Evolutionary conservation across 1,284 basidiomycete species (phyloP).

Genomic region (Apiotrichum veenhuisii): DNA sequence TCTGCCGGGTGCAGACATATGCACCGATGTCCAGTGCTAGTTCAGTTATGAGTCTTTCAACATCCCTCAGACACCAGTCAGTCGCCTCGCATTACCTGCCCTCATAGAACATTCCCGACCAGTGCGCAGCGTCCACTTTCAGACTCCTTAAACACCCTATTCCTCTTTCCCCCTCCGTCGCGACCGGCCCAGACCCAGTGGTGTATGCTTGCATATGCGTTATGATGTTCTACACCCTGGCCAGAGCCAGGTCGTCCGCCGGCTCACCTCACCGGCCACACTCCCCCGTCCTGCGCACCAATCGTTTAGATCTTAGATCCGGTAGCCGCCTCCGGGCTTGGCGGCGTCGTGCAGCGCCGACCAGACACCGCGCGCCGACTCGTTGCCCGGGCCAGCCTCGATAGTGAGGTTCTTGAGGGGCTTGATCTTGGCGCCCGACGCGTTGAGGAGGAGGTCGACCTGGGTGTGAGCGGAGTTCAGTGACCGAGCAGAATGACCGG

Average conservation of each 20-base stretch:
- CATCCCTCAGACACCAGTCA: no score
- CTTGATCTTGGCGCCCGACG: constrained; percentile 48
- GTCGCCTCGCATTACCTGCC: no score
- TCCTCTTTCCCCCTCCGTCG: no score
- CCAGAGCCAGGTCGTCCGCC: neutral
- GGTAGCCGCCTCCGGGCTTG: constrained; percentile 39
- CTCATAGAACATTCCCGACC: no score
- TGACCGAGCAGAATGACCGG: no score
- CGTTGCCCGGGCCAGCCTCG: constrained; percentile 45
- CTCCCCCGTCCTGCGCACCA: neutral
- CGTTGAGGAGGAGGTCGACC: constrained; percentile 43
- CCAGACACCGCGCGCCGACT: constrained; percentile 48
- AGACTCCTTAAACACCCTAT: no score
- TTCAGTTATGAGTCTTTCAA: no score
- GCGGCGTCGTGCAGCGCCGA: constrained; percentile 39
- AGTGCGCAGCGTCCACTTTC: no score
- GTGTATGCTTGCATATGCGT: constrained; percentile 6
- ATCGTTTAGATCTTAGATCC: constrained; percentile 28
- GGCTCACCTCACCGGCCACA: no score
- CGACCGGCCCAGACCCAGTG: neutral
- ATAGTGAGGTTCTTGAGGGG: constrained; percentile 44
- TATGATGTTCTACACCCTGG: neutral
- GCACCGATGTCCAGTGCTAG: no score
- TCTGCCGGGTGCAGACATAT: no score
- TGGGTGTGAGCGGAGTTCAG: neutral